Percentiles rank a stretch among this genome's conserved stretches.
Evolutionary conservation across 139 green algal genomes (phyloP).

Genomic region (Coccomyxa sp.): DNA sequence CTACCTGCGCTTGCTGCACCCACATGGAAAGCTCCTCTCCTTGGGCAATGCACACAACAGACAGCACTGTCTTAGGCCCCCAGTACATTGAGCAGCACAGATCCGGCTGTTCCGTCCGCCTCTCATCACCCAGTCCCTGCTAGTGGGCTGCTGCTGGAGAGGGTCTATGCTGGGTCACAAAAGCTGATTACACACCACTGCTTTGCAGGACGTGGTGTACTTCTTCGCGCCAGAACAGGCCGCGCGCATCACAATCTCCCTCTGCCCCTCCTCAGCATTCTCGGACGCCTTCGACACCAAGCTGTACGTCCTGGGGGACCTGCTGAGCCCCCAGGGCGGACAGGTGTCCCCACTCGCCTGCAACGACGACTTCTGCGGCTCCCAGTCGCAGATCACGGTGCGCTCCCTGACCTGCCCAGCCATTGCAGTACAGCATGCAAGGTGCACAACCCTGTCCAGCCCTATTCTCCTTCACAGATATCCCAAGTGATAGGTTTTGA

Average conservation of each 20-base stretch:
- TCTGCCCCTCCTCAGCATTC: slow-evolving; percentile 19
- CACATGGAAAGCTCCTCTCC: no score
- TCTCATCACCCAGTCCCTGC: no score
- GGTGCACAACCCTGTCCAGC: no score
- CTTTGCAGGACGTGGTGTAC: slow-evolving; percentile 37
- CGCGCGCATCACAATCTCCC: slow-evolving; percentile 19
- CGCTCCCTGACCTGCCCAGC: no score
- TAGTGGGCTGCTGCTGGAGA: no score
- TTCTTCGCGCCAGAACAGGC: slow-evolving; percentile 25
- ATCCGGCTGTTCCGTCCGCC: no score
- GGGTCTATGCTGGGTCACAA: not conserved
- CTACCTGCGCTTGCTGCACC: not conserved
- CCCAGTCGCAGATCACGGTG: slow-evolving; percentile 19
- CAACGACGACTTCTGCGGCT: slow-evolving; percentile 37
- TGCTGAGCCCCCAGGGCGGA: not conserved
- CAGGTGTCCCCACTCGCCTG: slow-evolving; percentile 13
- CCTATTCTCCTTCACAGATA: no score
- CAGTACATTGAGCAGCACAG: no score
- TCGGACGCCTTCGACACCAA: slow-evolving; percentile 29
- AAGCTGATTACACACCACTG: not conserved
- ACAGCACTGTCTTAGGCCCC: no score
- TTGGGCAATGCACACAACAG: no score
- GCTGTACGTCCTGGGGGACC: slow-evolving; percentile 30
- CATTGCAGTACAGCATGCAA: no score
- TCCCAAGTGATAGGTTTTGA: no score